These are phyloP conservation scores for Davidsoniella australis DNA, from an alignment of 2,329 filamentous ascomycete genomes.

Conservation along the genomic window DNA sequence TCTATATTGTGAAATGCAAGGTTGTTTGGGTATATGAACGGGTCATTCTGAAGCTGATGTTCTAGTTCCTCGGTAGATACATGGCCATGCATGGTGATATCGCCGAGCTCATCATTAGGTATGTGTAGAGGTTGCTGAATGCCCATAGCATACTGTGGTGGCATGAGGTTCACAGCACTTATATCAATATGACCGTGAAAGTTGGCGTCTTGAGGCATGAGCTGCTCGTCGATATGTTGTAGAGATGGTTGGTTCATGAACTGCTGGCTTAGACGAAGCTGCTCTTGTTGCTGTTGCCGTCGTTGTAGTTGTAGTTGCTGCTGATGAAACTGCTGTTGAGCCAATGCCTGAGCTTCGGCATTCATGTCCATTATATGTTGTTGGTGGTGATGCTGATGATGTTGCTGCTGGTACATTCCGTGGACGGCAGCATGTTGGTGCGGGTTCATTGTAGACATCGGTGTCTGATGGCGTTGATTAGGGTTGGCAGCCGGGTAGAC, in stretches of 20 bases:
- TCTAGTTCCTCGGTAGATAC: not conserved
- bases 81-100: not conserved
- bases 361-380: not conserved
- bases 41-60: not conserved
- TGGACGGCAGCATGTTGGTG: constrained; percentile 7
- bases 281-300: not conserved
- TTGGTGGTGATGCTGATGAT: not conserved
- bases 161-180: no score
- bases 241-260: not conserved
- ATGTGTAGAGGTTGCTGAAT: not conserved
- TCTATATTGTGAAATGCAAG: no score
- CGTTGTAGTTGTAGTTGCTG: not conserved
- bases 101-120: not conserved
- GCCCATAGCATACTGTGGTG: not conserved
- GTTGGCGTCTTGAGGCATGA: no score
- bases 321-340: not conserved
- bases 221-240: not conserved
- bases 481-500: no score
- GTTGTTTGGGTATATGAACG: no score
- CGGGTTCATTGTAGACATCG: no score
- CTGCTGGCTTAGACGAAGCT: not conserved
- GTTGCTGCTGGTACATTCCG: not conserved
- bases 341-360: not conserved
- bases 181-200: no score
- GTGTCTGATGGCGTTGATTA: no score